Evolutionary conservation across 352 stramenopile species (phyloP), one percentile per base, ranked within the genome.

Genomic region (Globisporangium spiculum): DNA sequence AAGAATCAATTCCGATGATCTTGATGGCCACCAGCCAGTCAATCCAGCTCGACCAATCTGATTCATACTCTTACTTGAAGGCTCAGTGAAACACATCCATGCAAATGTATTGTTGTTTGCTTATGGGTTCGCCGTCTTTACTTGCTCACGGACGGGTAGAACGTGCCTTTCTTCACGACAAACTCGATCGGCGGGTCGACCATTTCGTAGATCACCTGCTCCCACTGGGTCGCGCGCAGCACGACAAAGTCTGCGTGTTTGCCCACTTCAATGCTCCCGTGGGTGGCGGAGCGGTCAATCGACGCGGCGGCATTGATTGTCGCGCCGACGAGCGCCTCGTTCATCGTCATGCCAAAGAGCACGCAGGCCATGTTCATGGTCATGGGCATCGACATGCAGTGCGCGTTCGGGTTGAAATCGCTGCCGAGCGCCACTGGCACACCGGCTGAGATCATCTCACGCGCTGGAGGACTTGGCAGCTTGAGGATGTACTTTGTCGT

Each of bases 301-400:
- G 83, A 93, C n/a, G 84, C 88, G 2, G 88, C 88, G 14, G 86
- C 88, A 54, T 94, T 96, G 69, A 96, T 91, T 7, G 86, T 96
- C 27, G 85, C 81, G 16, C 71, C 86, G 8, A 93, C 84, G n/a
- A 96, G 78, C 24, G 88, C 86, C 66, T 96, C 84, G 57, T 89
- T 89, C 85, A 96, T 92, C 59, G 84, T 94, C 88, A 96, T 90
- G 36, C 79, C 76, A 64, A 96, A 91, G 30, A 85, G 78, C 71
- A 93, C 84, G 72, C 88, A 96, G 6, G 83, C 81, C 82, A 94
- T 91, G 75, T 96, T 92, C 88, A 96, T 96, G 41, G 86, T 92
- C 62, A 94, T 78, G 24, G 88, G 76, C 88, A 96, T 94, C 63
- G 86, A 96, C 55, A 96, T 65, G 63, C 86, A 96, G 75, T 96